These are phyloP conservation scores for Lentithecium fluviatile DNA, from an alignment of 495 filamentous ascomycete species.

Conservation along the genomic window DNA sequence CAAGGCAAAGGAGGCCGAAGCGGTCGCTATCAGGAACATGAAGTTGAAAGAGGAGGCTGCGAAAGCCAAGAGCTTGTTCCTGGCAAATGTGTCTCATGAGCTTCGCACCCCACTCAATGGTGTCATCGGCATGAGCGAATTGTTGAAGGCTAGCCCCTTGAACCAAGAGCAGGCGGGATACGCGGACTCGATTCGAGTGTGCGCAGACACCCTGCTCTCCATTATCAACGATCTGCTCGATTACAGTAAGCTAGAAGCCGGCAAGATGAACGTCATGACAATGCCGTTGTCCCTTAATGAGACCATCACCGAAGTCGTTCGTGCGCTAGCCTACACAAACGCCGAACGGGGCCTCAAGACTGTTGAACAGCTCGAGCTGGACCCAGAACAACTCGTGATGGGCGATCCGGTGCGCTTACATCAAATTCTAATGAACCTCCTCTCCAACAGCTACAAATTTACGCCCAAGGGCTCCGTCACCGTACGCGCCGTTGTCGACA, in stretches of 20 bases:
- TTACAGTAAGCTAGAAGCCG: conserved; percentile 90
- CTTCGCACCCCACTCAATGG: conserved; percentile 79
- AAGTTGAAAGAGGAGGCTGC: conserved; percentile 88
- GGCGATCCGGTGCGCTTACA: conserved; percentile 88
- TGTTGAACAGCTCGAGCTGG: conserved; percentile 64
- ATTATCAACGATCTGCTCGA: conserved; percentile 95
- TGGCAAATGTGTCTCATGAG: conserved; percentile 89
- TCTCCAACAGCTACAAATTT: conserved; percentile 93
- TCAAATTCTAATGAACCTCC: conserved; percentile 89
- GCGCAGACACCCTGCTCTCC: conserved; percentile 83
- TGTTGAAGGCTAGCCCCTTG: conserved; percentile 74
- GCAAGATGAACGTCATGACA: conserved; percentile 90
- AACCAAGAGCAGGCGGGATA: conserved; percentile 83
- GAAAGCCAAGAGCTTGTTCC: conserved; percentile 86
- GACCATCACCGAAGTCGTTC: conserved; percentile 83
- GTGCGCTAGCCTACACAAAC: conserved; percentile 82
- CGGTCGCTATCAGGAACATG: conserved; percentile 80
- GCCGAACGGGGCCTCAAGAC: conserved; percentile 73
- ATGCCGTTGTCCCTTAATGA: conserved; percentile 81
- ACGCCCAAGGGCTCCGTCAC: conserved; percentile 83
- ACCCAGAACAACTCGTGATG: conserved; percentile 75
- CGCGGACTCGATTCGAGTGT: conserved; percentile 88
- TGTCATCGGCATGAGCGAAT: conserved; percentile 85
- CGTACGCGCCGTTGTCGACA: conserved; percentile 67
- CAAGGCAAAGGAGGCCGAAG: conserved; percentile 79